Evolutionary conservation across 1,139 yeast genomes (phyloP), one percentile per base, ranked within the genome.

Genomic region (Kazachstania sp.): DNA sequence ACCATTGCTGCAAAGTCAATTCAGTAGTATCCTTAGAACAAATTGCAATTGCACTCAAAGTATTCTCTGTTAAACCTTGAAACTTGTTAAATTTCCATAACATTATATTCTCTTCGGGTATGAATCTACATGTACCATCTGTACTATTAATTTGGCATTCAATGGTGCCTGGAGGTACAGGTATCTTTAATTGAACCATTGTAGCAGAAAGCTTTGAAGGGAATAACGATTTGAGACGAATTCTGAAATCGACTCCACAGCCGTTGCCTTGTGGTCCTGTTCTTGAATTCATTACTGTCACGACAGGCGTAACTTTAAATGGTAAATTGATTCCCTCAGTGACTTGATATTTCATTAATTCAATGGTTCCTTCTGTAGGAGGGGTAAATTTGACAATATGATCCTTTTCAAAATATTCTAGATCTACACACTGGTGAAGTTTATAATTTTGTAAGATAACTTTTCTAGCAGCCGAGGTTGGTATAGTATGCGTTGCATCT

Each of bases 331-430:
- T 69, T 56, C 81, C 79, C 56, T 79, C 77, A 2, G 65, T 73
- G 46, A 77, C 74, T 48, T 75, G 75, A 72, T 90, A 90, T 41
- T 80, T 71, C 94, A 92, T 83, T 49, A 92, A 74, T 63, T 88
- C 95, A 64, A 87, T 87, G 48, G 81, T 83, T 0, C 97, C 97
- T 67, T 92, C 97, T 67, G 90, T 97, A 1, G 97, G 95, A 5
- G 95, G 95, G 12, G 83, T 73, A 57, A 87, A 87, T 44, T 79
- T 78, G 50, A 87, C 83, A 45, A 79, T 72, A 44, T 85, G 72
- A 39, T 81, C 83, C 7, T 74, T 63, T 55, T 84, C 88, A 63
- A 84, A 86, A 59, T 77, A 75, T 39, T 81, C 77, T 45, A 86
- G 69, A 48, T 83, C 75, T 34, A 86, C 95, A 65, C 95, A 84